Percentiles rank a stretch among this genome's conserved stretches.
These are phyloP conservation scores for Solanum verrucosum DNA, from an alignment of 257 asterid species.

Conservation along the genomic window DNA sequence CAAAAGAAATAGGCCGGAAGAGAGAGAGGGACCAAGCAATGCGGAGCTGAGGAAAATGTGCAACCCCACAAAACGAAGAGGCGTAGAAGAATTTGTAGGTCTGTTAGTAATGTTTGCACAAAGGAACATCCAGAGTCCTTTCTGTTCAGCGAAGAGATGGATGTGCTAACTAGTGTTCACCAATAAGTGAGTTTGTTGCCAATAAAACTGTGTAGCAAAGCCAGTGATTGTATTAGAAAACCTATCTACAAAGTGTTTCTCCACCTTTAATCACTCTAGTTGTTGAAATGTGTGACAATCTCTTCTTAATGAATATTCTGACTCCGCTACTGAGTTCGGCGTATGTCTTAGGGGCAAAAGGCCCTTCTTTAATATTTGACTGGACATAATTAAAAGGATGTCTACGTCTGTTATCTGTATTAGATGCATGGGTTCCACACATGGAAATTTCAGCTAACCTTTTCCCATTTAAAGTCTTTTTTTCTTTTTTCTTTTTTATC, in stretches of 20 bases:
- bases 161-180: not conserved
- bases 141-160: not conserved
- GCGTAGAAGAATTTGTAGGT: not conserved
- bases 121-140: not conserved
- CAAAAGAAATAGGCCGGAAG: constrained; percentile 59
- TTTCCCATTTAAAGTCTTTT: not conserved
- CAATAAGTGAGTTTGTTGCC: not conserved
- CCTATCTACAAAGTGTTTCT: not conserved
- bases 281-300: not conserved
- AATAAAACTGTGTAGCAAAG: not conserved
- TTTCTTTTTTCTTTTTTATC: not conserved
- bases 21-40: constrained; percentile 34
- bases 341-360: too few species aligned
- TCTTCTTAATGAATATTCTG: too few species aligned
- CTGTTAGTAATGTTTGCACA: not conserved
- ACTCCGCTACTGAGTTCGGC: not conserved
- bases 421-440: not conserved
- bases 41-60: not conserved
- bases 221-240: not conserved
- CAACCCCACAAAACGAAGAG: not conserved
- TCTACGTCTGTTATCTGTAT: not conserved
- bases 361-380: not conserved
- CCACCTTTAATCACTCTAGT: not conserved
- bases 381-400: not conserved
- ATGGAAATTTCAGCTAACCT: not conserved